Conservation (phyloP, 305 asterid genomes). For the Rubia balearica region DNA sequence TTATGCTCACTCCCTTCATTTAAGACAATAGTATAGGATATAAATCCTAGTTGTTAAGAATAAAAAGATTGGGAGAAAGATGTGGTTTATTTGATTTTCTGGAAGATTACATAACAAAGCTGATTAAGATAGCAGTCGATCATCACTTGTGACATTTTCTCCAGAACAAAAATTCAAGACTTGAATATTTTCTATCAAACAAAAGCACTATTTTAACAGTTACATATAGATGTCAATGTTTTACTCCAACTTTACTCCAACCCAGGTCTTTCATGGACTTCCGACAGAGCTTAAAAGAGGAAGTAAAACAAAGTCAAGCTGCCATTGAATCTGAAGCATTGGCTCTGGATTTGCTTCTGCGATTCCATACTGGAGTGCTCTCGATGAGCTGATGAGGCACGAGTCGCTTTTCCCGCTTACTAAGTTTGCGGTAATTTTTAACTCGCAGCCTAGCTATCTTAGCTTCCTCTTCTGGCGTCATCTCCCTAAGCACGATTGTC, state of each 20-base stretch:
- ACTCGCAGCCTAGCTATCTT: constrained; percentile 80
- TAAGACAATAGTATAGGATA: not conserved
- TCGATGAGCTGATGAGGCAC: constrained; percentile 87
- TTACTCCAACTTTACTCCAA: not conserved
- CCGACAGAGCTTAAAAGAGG: not conserved
- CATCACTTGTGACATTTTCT: not conserved
- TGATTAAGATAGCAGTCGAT: not conserved
- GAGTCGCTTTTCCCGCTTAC: constrained; percentile 58
- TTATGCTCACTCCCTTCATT: not conserved
- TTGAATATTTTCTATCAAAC: not conserved
- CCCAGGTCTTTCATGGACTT: not conserved
- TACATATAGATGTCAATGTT: not conserved
- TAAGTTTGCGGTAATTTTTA: constrained; percentile 54
- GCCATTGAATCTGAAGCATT: constrained; percentile 26
- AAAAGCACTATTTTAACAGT: not conserved
- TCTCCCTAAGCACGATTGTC: constrained; percentile 79
- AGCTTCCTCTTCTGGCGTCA: constrained; percentile 83
- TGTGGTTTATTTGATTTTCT: not conserved
- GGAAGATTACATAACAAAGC: not conserved
- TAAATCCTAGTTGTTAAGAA: not conserved
- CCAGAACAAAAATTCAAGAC: not conserved
- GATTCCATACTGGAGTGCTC: constrained; percentile 84
- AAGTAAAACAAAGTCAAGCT: constrained; percentile 20
- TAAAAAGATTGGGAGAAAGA: not conserved
- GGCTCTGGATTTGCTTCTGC: constrained; percentile 45